Conservation (phyloP, 768 basidiomycete genomes). For the Xerocomellus amylosporus region DNA sequence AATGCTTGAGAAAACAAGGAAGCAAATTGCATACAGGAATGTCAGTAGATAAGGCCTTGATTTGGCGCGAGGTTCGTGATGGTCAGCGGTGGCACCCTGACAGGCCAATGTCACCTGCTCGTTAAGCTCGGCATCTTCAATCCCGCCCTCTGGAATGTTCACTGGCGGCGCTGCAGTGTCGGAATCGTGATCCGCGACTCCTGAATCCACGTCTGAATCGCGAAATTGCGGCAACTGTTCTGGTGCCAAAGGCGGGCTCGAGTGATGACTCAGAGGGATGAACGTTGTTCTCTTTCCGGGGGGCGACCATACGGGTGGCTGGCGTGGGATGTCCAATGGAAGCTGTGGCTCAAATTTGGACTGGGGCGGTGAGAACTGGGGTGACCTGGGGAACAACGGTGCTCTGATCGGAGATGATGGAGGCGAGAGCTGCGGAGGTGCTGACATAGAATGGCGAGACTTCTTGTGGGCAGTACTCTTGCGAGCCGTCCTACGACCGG, state of each 20-base stretch:
- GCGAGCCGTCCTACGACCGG: conserved; percentile 44
- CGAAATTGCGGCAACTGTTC: conserved; percentile 9
- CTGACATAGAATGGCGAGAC: conserved; percentile 69
- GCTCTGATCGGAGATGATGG: conserved; percentile 41
- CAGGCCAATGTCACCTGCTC: conserved; percentile 36
- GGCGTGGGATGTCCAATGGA: conserved; percentile 37
- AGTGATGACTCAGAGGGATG: conserved; percentile 17
- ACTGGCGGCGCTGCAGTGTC: conserved; percentile 7
- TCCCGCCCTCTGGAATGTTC: conserved; percentile 22
- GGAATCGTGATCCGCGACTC: background rate
- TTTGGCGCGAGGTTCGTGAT: conserved; percentile 12
- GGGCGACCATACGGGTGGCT: conserved; percentile 21
- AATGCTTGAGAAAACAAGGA: conserved; percentile 34
- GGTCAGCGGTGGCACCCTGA: conserved; percentile 32
- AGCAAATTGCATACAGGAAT: conserved; percentile 40
- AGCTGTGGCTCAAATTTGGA: conserved; percentile 56
- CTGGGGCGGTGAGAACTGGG: conserved; percentile 47
- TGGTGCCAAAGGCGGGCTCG: conserved; percentile 12
- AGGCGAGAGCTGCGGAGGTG: conserved; percentile 54
- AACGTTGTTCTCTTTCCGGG: conserved; percentile 13
- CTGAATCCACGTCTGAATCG: conserved; percentile 3
- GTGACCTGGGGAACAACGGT: conserved; percentile 17
- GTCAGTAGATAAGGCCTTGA: conserved; percentile 37
- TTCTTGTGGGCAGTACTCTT: conserved; percentile 42
- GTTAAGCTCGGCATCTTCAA: conserved; percentile 13